phyloP scores from a whole-genome alignment of 2,329 filamentous ascomycete species.

The Fusarium acutatum region DNA sequence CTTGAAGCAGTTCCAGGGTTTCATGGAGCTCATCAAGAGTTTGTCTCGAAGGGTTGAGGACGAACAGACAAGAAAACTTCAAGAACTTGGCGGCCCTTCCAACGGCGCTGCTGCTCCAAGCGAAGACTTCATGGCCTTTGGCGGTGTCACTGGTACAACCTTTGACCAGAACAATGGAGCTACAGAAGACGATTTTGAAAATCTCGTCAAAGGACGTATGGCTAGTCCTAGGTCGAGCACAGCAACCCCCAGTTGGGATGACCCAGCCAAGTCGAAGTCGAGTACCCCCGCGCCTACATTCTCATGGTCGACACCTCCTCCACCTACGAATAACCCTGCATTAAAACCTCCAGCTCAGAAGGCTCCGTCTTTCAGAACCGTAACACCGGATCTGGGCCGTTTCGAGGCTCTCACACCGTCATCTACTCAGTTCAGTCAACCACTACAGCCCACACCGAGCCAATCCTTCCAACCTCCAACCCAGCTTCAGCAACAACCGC shows the following conservation, averaged over 20 bases:
- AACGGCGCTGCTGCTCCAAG: constrained; percentile 60
- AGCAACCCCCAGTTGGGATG: constrained; percentile 60
- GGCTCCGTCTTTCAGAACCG: constrained; percentile 58
- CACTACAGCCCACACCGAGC: constrained; percentile 57
- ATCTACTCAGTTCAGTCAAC: constrained; percentile 70
- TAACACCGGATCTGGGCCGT: constrained; percentile 65
- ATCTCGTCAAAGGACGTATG: constrained; percentile 78
- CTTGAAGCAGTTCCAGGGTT: constrained; percentile 85
- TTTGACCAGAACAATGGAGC: constrained; percentile 63
- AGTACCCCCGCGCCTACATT: constrained; percentile 61
- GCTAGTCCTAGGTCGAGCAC: constrained; percentile 51
- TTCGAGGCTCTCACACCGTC: constrained; percentile 66
- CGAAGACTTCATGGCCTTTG: constrained; percentile 77
- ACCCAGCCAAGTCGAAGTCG: constrained; percentile 47
- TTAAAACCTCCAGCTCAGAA: constrained; percentile 38
- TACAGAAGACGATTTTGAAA: constrained; percentile 82
- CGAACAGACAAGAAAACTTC: constrained; percentile 88
- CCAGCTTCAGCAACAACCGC: constrained; percentile 30
- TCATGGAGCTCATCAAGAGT: constrained; percentile 87
- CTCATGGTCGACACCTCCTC: constrained; percentile 71
- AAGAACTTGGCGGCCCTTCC: constrained; percentile 75
- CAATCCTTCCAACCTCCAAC: constrained; percentile 43
- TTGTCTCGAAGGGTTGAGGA: constrained; percentile 84
- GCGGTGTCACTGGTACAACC: constrained; percentile 68
- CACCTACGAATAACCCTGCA: constrained; percentile 50